Conservation (phyloP, 306 rosid genomes). For the Geum urbanum region DNA sequence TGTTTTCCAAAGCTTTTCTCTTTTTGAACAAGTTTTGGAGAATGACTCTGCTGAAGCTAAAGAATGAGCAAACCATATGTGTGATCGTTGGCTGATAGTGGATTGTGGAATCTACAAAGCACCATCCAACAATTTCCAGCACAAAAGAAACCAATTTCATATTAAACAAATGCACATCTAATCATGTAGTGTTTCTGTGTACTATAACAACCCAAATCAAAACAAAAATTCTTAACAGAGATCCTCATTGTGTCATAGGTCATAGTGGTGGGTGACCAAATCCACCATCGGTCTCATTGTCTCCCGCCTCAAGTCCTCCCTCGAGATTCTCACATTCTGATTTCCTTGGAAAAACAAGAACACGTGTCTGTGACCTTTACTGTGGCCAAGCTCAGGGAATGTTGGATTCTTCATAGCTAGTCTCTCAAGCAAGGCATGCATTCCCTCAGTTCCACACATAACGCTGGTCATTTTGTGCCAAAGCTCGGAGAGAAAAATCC, state of each 20-base stretch:
- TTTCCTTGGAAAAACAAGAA: constrained; percentile 20
- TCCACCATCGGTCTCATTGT: constrained; percentile 41
- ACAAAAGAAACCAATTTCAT: constrained; percentile 37
- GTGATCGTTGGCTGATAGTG: constrained; percentile 37
- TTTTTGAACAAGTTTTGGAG: constrained; percentile 54
- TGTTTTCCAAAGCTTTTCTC: constrained; percentile 62
- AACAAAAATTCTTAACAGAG: constrained; percentile 24
- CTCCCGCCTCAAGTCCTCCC: constrained; percentile 40
- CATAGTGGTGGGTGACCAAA: constrained; percentile 73
- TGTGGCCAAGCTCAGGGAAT: constrained; percentile 64
- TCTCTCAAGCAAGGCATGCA: constrained; percentile 30
- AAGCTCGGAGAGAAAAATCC: constrained; percentile 18
- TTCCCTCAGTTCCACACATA: constrained; percentile 28
- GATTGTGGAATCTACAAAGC: constrained; percentile 53
- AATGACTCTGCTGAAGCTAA: constrained; percentile 50
- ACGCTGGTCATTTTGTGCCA: constrained; percentile 23
- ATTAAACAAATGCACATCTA: background rate
- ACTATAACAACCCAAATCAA: background rate
- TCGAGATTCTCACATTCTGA: constrained; percentile 93
- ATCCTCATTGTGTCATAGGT: constrained; percentile 34
- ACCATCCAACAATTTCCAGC: constrained; percentile 44
- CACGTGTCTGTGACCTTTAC: constrained; percentile 42
- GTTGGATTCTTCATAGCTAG: constrained; percentile 49
- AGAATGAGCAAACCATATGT: constrained; percentile 32
- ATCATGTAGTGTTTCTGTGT: background rate